Evolutionary conservation across 2,329 filamentous ascomycete genomes (phyloP).

Genomic region (Aspergillus sp.): DNA sequence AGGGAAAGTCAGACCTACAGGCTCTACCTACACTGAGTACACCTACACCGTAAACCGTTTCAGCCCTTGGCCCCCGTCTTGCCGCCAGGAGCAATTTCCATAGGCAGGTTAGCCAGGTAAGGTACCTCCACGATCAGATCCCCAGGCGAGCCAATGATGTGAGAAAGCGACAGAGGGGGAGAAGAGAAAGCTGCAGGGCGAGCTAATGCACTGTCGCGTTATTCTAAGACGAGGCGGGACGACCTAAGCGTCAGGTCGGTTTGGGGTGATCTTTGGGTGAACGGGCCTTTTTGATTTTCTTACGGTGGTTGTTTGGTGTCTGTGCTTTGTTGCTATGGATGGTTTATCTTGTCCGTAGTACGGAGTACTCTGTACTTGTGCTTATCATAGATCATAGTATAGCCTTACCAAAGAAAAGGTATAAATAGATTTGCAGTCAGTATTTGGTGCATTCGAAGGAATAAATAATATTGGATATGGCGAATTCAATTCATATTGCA

Average conservation of each 20-base stretch:
- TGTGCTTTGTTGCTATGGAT: background rate
- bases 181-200: background rate
- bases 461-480: too few relatives aligned
- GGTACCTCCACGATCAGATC: slow-evolving; percentile 12
- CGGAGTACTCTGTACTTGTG: too few relatives aligned
- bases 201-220: slow-evolving; percentile 4
- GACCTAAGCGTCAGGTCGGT: background rate
- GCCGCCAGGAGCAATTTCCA: slow-evolving; percentile 8
- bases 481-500: too few relatives aligned
- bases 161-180: too few relatives aligned
- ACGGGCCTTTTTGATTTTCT: background rate
- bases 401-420: too few relatives aligned
- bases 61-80: background rate
- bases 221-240: background rate
- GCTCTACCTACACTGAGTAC: too few relatives aligned
- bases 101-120: slow-evolving; percentile 6
- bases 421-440: too few relatives aligned
- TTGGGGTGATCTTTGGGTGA: too few relatives aligned
- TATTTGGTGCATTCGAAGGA: too few relatives aligned
- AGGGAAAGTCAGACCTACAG: too few relatives aligned
- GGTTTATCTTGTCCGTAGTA: background rate
- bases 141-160: background rate
- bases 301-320: background rate
- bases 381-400: too few relatives aligned
- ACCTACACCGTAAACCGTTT: too few relatives aligned